Conservation (phyloP, 495 filamentous ascomycete genomes). For the Friedmanniomyces endolithicus region DNA sequence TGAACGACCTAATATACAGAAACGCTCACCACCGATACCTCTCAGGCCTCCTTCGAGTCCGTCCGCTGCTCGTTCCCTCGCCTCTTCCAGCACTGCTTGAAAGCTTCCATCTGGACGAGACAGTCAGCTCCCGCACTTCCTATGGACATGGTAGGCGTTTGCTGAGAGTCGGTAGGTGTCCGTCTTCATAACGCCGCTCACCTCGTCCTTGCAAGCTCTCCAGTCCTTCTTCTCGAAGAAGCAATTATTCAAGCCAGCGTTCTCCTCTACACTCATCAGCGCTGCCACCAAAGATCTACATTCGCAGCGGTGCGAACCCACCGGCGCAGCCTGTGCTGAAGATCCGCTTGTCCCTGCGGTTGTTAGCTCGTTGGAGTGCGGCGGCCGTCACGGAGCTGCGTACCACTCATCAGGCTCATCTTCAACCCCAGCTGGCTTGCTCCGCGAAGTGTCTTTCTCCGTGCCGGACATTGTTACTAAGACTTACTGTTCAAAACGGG, state of each 20-base stretch:
- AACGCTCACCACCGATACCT: not conserved
- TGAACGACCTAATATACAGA: not conserved
- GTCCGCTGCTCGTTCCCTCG: slow-evolving; percentile 83
- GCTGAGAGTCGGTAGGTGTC: slow-evolving; percentile 4
- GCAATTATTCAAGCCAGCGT: slow-evolving; percentile 83
- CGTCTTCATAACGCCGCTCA: slow-evolving; percentile 35
- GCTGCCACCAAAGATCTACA: not conserved
- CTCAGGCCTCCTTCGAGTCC: slow-evolving; percentile 49
- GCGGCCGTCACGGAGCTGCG: slow-evolving; percentile 16
- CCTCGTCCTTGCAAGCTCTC: slow-evolving; percentile 79
- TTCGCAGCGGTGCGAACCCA: slow-evolving; percentile 29
- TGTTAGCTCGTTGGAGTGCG: not conserved
- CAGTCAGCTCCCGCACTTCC: not conserved
- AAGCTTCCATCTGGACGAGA: slow-evolving; percentile 67
- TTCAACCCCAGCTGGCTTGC: slow-evolving; percentile 45
- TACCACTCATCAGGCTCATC: slow-evolving; percentile 96
- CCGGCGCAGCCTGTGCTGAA: slow-evolving; percentile 91
- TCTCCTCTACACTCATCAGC: slow-evolving; percentile 50
- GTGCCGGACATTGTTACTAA: slow-evolving; percentile 37
- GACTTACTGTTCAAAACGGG: not conserved
- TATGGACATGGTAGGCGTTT: not conserved
- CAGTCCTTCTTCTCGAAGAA: slow-evolving; percentile 96
- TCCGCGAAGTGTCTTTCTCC: slow-evolving; percentile 31
- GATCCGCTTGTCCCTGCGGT: slow-evolving; percentile 79
- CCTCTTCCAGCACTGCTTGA: slow-evolving; percentile 83